Conservation (phyloP, 345 rosid genomes). For the Arabis alpina region DNA sequence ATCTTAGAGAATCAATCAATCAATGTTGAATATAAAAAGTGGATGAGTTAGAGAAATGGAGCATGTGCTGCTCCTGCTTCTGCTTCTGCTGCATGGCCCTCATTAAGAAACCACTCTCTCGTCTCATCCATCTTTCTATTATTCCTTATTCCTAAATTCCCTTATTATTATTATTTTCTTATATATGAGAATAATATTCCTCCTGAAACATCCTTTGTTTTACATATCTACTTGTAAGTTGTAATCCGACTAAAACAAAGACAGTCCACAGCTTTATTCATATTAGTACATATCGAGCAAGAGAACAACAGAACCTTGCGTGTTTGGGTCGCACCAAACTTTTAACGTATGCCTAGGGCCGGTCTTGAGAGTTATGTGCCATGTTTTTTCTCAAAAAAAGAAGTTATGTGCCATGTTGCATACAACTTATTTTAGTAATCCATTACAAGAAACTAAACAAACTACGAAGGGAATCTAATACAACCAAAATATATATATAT, state of each 20-base stretch:
- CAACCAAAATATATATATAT: too few relatives aligned
- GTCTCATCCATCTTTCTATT: slow-evolving; percentile 28
- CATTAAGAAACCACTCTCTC: slow-evolving; percentile 40
- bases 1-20: slow-evolving; percentile 40
- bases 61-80: slow-evolving; percentile 45
- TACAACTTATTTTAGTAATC: too few relatives aligned
- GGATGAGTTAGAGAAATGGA: slow-evolving; percentile 33
- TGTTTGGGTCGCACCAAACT: too few relatives aligned
- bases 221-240: not conserved
- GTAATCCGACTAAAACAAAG: not conserved
- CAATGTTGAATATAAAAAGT: slow-evolving; percentile 26
- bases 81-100: slow-evolving; percentile 44
- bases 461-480: too few relatives aligned
- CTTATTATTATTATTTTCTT: not conserved
- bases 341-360: too few relatives aligned
- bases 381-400: too few relatives aligned
- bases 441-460: too few relatives aligned
- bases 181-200: slow-evolving; percentile 19
- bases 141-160: slow-evolving; percentile 38
- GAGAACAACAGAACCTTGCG: too few relatives aligned
- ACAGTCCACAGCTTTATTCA: not conserved
- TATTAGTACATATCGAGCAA: not conserved
- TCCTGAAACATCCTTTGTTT: slow-evolving; percentile 28
- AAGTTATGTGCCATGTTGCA: too few relatives aligned
- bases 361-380: too few relatives aligned